These are phyloP conservation scores for Endotrypanum monterogeii DNA, from an alignment of 208 protist species.

Conservation along the genomic window DNA sequence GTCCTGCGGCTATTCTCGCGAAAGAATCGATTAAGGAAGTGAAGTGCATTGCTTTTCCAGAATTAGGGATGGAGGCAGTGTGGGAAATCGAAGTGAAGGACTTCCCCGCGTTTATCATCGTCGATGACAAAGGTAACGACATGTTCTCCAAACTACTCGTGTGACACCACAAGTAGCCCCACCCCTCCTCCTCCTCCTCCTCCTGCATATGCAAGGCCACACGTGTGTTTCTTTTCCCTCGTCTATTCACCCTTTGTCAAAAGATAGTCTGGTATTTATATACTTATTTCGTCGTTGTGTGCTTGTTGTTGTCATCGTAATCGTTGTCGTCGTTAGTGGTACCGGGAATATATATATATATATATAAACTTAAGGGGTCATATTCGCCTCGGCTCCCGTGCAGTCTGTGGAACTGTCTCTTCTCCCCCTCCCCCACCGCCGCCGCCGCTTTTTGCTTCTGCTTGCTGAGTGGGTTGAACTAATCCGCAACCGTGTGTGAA, in stretches of 20 bases:
- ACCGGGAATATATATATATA: no score
- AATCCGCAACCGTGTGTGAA: no score
- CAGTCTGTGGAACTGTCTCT: no score
- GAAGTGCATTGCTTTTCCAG: constrained; percentile 90
- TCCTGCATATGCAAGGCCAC: background rate
- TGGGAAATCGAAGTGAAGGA: constrained; percentile 96
- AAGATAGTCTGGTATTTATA: no score
- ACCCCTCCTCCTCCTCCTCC: no score
- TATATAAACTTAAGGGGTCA: no score
- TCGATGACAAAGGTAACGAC: constrained; percentile 98
- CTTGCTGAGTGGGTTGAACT: no score
- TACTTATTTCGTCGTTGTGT: background rate
- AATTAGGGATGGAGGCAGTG: constrained; percentile 93
- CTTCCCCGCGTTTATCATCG: constrained; percentile 98
- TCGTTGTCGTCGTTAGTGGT: no score
- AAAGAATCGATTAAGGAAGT: constrained; percentile 94
- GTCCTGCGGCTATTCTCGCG: constrained; percentile 95
- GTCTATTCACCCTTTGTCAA: background rate
- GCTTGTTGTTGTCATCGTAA: no score
- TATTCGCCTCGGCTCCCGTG: no score
- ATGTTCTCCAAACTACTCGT: constrained; percentile 91
- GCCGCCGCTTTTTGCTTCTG: no score
- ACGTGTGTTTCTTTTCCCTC: background rate
- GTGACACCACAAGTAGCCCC: background rate
- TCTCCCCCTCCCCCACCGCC: no score